Percentiles rank a stretch among this genome's conserved stretches.
phyloP scores from a whole-genome alignment of 2,329 filamentous ascomycete species.

The Stagonosporopsis cucurbitacearum region DNA sequence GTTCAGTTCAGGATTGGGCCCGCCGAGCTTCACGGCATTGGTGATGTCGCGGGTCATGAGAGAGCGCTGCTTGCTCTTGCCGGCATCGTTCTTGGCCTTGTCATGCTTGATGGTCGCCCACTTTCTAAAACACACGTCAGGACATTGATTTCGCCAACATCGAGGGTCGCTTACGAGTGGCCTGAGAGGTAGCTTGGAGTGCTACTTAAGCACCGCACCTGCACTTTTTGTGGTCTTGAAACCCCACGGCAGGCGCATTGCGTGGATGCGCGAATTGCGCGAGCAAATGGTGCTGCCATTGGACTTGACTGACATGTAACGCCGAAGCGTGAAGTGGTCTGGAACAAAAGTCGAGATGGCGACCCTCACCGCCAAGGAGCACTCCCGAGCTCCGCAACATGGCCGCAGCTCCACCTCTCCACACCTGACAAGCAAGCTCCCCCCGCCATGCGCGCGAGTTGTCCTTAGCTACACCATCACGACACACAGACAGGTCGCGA shows the following conservation, averaged over 20 bases:
- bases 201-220: slow-evolving; percentile 37
- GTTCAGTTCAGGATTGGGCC: slow-evolving; percentile 75
- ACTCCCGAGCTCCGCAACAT: slow-evolving; percentile 33
- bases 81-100: slow-evolving; percentile 84
- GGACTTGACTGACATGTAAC: not conserved
- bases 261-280: slow-evolving; percentile 20
- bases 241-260: slow-evolving; percentile 32
- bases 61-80: slow-evolving; percentile 75
- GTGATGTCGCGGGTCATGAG: slow-evolving; percentile 75
- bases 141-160: not conserved
- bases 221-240: slow-evolving; percentile 18
- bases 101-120: slow-evolving; percentile 98
- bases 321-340: slow-evolving; percentile 2
- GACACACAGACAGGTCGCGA: slow-evolving; percentile 16
- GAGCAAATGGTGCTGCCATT: slow-evolving; percentile 37
- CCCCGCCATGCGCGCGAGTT: slow-evolving; percentile 33
- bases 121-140: slow-evolving; percentile 61
- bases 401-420: slow-evolving; percentile 26
- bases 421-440: slow-evolving; percentile 24
- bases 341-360: slow-evolving; percentile 25
- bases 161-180: slow-evolving; percentile 38
- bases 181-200: slow-evolving; percentile 40
- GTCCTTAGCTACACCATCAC: slow-evolving; percentile 8
- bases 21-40: slow-evolving; percentile 77
- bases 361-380: slow-evolving; percentile 32